Evolutionary conservation across 2,329 filamentous ascomycete genomes (phyloP).

Genomic region (Gaeumannomyces tritici): DNA sequence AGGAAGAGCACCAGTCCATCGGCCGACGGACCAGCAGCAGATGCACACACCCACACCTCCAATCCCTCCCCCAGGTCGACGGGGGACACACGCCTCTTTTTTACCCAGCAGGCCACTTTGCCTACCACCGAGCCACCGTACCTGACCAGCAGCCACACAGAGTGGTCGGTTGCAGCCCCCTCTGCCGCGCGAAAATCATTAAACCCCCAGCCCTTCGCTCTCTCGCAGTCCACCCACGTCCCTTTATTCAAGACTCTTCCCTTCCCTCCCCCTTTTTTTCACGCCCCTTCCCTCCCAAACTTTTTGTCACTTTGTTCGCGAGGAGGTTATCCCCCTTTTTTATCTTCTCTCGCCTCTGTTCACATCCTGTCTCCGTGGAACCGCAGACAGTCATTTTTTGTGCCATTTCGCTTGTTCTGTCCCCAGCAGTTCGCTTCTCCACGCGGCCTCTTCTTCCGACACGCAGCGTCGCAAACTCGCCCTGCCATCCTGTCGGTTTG

Average conservation of each 20-base stretch:
- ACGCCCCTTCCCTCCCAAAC: constrained; percentile 16
- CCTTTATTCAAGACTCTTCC: constrained; percentile 30
- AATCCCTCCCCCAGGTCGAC: neutral
- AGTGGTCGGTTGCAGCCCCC: constrained; percentile 7
- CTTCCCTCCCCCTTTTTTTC: constrained; percentile 23
- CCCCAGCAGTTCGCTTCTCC: neutral
- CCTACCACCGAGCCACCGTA: neutral
- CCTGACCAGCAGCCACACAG: constrained; percentile 1
- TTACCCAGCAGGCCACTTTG: constrained; percentile 7
- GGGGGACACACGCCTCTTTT: constrained; percentile 4
- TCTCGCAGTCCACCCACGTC: constrained; percentile 25
- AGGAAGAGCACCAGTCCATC: neutral
- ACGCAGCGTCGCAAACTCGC: constrained; percentile 23
- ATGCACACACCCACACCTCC: constrained; percentile 5
- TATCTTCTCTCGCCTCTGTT: constrained; percentile 1
- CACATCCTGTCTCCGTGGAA: constrained; percentile 1
- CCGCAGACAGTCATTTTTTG: neutral
- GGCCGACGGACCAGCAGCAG: neutral
- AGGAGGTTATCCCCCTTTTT: neutral
- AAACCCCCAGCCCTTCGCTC: constrained; percentile 28
- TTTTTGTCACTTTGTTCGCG: constrained; percentile 10
- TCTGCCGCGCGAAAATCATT: constrained; percentile 21
- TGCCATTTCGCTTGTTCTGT: neutral
- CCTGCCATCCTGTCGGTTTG: constrained; percentile 16
- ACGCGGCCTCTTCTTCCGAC: constrained; percentile 17